Evolutionary conservation across 2,329 filamentous ascomycete species (phyloP).

Genomic region (Sporothrix pallida): DNA sequence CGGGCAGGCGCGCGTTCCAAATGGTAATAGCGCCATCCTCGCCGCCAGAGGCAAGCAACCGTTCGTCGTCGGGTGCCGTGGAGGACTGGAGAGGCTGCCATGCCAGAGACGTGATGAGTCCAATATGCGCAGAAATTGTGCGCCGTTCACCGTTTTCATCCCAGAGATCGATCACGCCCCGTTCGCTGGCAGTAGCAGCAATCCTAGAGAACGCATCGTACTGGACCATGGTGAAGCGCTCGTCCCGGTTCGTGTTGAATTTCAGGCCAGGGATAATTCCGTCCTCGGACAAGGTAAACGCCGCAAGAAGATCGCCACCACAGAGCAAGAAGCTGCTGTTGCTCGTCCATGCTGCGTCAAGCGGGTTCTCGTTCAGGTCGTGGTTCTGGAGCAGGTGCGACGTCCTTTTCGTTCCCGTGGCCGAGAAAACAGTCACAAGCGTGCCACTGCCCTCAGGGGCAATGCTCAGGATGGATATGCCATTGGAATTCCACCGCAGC

Average conservation of each 20-base stretch:
- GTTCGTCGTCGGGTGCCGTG: constrained; percentile 52
- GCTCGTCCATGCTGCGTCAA: constrained; percentile 66
- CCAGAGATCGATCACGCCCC: constrained; percentile 65
- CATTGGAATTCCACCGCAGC: constrained; percentile 64
- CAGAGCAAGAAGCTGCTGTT: constrained; percentile 64
- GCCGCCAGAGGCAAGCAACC: constrained; percentile 65
- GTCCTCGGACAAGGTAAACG: constrained; percentile 55
- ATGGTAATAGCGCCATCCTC: constrained; percentile 68
- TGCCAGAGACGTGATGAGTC: constrained; percentile 61
- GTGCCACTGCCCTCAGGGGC: constrained; percentile 61
- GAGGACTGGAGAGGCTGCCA: constrained; percentile 62
- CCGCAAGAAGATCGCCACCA: constrained; percentile 60
- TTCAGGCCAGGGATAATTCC: constrained; percentile 55
- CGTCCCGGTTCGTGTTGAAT: constrained; percentile 60
- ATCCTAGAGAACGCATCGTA: constrained; percentile 61
- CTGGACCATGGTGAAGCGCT: constrained; percentile 60
- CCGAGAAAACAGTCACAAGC: constrained; percentile 61
- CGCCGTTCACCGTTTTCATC: constrained; percentile 59
- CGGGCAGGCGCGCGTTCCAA: constrained; percentile 63
- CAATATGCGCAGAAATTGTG: constrained; percentile 64
- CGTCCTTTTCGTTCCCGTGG: constrained; percentile 51
- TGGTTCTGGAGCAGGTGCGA: constrained; percentile 58
- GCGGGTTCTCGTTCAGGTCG: constrained; percentile 56
- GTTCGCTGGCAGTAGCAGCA: constrained; percentile 65
- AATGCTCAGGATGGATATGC: constrained; percentile 61